These are phyloP conservation scores for Alternaria sp. DNA, from an alignment of 2,329 filamentous ascomycete species.

Conservation along the genomic window DNA sequence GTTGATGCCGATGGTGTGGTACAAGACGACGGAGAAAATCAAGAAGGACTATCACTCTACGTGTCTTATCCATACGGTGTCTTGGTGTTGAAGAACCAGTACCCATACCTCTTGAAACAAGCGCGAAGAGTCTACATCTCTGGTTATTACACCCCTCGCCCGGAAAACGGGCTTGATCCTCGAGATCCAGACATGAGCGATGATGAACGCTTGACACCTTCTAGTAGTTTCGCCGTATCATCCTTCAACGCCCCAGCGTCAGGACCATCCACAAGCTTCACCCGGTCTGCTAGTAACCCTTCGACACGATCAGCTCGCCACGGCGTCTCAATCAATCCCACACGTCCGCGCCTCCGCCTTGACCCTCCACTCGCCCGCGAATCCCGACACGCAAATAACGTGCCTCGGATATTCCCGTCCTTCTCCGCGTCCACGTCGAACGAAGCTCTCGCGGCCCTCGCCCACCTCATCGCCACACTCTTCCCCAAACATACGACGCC, in stretches of 20 bases:
- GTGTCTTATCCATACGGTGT: constrained; percentile 54
- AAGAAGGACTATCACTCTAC: constrained; percentile 51
- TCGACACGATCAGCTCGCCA: constrained; percentile 5
- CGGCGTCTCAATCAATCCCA: constrained; percentile 8
- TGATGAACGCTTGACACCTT: constrained; percentile 24
- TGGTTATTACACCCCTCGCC: constrained; percentile 45
- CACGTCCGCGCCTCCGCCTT: constrained; percentile 31
- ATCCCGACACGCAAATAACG: neutral
- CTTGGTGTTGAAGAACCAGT: constrained; percentile 49
- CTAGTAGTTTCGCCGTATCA: constrained; percentile 23
- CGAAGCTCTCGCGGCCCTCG: constrained; percentile 41
- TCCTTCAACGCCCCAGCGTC: constrained; percentile 17
- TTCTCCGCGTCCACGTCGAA: constrained; percentile 25
- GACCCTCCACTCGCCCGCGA: constrained; percentile 12
- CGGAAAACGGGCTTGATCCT: constrained; percentile 3
- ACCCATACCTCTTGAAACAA: constrained; percentile 53
- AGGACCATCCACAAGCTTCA: constrained; percentile 9
- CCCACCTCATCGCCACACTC: constrained; percentile 43
- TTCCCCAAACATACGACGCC: constrained; percentile 35
- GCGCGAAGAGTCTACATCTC: constrained; percentile 53
- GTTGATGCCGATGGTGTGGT: constrained; percentile 5
- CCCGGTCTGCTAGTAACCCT: neutral
- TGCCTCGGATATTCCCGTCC: constrained; percentile 16
- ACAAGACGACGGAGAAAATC: constrained; percentile 16
- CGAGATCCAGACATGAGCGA: constrained; percentile 16